A percentile compares a stretch with the other conserved stretches of the same genome.
Conservation (phyloP, 208 protist species). For the Hexamita inflata region DNA sequence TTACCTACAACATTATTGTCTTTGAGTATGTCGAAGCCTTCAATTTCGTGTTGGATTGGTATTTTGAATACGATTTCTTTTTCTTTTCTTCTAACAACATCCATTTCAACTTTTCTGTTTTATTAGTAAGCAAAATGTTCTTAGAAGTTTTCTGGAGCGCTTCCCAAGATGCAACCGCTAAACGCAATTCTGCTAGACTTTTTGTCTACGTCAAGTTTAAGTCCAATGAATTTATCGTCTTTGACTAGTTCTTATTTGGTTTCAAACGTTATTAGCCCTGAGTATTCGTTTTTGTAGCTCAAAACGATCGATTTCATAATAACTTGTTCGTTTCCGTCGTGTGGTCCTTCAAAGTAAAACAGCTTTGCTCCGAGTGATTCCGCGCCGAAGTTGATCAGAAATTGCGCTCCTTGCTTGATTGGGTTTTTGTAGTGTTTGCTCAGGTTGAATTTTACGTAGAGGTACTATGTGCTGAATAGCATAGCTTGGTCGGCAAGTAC, state of each 20-base stretch:
- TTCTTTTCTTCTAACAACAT: neutral
- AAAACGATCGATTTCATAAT: too few relatives aligned
- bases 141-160: neutral
- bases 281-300: too few relatives aligned
- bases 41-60: too few relatives aligned
- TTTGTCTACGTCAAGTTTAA: too few relatives aligned
- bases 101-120: neutral
- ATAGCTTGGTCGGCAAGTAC: neutral
- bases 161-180: neutral
- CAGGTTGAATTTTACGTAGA: neutral
- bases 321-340: neutral
- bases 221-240: too few relatives aligned
- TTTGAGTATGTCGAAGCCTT: neutral
- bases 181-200: too few relatives aligned
- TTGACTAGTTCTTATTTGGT: too few relatives aligned
- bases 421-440: neutral
- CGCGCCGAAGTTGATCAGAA: neutral
- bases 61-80: neutral
- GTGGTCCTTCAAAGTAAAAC: neutral
- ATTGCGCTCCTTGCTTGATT: neutral
- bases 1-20: neutral
- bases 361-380: neutral
- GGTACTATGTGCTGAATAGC: neutral
- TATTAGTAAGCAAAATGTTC: neutral
- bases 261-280: too few relatives aligned